Conservation (phyloP, 352 stramenopile species). For the Phytopythium vexans region DNA sequence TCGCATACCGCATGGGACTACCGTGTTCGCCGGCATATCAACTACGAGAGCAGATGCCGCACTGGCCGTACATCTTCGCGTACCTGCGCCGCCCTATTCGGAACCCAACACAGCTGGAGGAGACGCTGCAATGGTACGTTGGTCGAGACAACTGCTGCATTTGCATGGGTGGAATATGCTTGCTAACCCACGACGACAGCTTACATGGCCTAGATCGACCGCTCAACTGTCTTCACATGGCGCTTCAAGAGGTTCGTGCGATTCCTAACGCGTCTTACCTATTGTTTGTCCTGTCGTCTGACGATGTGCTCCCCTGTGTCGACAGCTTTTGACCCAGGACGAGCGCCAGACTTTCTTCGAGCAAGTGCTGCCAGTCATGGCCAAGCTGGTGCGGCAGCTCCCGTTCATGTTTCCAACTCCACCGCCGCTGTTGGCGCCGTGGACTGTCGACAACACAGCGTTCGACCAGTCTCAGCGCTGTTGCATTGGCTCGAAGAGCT, state of each 20-base stretch:
- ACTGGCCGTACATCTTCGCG: constrained; percentile 70
- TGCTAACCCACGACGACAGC: constrained; percentile 9
- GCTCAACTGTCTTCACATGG: constrained; percentile 38
- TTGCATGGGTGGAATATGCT: constrained; percentile 24
- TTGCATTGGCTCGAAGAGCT: constrained; percentile 10
- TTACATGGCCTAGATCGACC: background rate
- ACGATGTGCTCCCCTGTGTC: background rate
- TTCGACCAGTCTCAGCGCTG: no score
- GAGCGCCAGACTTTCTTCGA: constrained; percentile 40
- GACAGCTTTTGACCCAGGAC: constrained; percentile 31
- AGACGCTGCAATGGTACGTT: constrained; percentile 41
- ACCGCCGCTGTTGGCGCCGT: constrained; percentile 34
- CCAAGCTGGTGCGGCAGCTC: constrained; percentile 37
- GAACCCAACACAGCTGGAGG: constrained; percentile 26
- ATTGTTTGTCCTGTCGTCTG: background rate
- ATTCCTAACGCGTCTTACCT: background rate
- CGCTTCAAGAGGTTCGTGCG: constrained; percentile 26
- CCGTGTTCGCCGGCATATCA: constrained; percentile 41
- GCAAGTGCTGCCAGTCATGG: constrained; percentile 46
- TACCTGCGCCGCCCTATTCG: constrained; percentile 42
- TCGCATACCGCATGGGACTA: constrained; percentile 19
- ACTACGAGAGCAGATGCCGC: constrained; percentile 35
- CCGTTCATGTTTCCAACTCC: constrained; percentile 42
- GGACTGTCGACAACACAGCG: background rate
- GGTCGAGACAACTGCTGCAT: background rate